Conservation (phyloP, 176 grass and related monocot genomes). For the Alloteropsis semialata region DNA sequence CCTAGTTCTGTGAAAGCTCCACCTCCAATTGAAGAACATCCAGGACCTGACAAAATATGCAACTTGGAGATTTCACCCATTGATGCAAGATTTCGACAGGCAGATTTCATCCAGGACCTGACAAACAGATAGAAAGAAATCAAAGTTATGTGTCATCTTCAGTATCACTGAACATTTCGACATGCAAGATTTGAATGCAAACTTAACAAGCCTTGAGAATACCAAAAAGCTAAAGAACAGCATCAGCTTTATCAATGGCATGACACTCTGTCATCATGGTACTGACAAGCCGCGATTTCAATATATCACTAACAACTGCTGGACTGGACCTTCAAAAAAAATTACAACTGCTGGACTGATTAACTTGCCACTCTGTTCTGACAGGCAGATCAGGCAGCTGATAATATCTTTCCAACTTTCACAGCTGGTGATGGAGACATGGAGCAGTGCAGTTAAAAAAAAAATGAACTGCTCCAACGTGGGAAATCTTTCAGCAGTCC, state of each 20-base stretch:
- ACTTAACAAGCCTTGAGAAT: not conserved
- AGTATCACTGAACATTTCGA: not conserved
- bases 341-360: too few species aligned
- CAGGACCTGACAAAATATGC: slow-evolving; percentile 60
- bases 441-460: not conserved
- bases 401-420: not conserved
- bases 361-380: not conserved
- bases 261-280: not conserved
- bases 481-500: not conserved
- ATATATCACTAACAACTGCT: too few species aligned
- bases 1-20: slow-evolving; percentile 94
- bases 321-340: too few species aligned
- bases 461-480: not conserved
- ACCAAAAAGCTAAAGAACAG: not conserved
- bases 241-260: not conserved
- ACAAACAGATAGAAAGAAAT: too few species aligned
- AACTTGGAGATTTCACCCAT: not conserved
- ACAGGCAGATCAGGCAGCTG: not conserved
- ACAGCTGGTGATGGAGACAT: not conserved
- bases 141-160: too few species aligned
- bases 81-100: too few species aligned
- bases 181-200: not conserved
- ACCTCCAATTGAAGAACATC: slow-evolving; percentile 90
- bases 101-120: too few species aligned
- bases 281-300: not conserved